Evolutionary conservation across 768 basidiomycete species (phyloP).

Genomic region (Tephrocybe sp.): DNA sequence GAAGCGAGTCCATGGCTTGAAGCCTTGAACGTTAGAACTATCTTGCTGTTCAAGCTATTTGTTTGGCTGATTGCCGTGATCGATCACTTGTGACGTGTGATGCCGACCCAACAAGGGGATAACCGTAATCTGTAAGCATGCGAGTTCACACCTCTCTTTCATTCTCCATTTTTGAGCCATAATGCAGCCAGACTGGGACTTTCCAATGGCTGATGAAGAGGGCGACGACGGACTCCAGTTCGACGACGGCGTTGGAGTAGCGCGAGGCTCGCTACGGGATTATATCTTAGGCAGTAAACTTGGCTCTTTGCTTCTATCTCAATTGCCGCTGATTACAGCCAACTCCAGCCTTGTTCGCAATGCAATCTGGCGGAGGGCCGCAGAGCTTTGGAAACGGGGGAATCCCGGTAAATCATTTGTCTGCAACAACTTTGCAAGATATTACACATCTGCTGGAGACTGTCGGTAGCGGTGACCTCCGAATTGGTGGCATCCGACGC

Average conservation of each 20-base stretch:
- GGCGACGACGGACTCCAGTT: slow-evolving; percentile 4
- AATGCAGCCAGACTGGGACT: slow-evolving; percentile 25
- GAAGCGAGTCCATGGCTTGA: slow-evolving; percentile 6
- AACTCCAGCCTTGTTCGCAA: slow-evolving; percentile 30
- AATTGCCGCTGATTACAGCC: background rate
- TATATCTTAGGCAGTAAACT: slow-evolving; percentile 28
- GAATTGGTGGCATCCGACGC: background rate
- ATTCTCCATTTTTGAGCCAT: slow-evolving; percentile 16
- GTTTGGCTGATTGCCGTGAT: slow-evolving; percentile 14
- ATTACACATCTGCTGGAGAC: slow-evolving; percentile 28
- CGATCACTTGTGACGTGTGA: slow-evolving; percentile 18
- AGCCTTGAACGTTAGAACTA: slow-evolving; percentile 1
- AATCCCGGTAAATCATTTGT: slow-evolving; percentile 20
- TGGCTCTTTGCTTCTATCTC: background rate
- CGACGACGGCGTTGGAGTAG: background rate
- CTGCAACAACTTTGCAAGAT: slow-evolving; percentile 31
- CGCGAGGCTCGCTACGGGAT: slow-evolving; percentile 16
- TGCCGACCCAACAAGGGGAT: slow-evolving; percentile 1
- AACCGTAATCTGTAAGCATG: slow-evolving; percentile 7
- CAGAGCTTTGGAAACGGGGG: slow-evolving; percentile 7
- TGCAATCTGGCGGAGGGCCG: slow-evolving; percentile 26
- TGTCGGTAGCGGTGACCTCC: slow-evolving; percentile 4
- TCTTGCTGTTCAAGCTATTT: background rate
- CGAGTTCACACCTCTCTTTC: slow-evolving; percentile 1
- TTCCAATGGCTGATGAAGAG: slow-evolving; percentile 18